phyloP scores from a whole-genome alignment of 75 land plant genomes.

The Sequoiadendron giganteum region DNA sequence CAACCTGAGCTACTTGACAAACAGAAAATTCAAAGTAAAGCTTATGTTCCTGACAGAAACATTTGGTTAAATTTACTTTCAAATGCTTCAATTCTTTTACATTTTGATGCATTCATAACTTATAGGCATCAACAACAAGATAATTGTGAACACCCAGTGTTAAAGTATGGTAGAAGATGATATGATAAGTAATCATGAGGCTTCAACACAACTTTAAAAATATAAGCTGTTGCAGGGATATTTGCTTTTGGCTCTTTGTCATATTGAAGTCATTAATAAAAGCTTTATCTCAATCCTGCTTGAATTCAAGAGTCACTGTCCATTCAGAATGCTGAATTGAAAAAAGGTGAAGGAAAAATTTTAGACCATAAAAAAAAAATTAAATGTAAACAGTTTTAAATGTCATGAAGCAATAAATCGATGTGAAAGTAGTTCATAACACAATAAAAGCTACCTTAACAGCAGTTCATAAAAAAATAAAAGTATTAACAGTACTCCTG shows the following conservation, averaged over 20 bases:
- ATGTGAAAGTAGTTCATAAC: not conserved
- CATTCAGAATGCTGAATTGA: not conserved
- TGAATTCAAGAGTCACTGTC: not conserved
- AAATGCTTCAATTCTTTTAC: not conserved
- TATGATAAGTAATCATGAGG: not conserved
- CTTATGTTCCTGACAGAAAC: not conserved
- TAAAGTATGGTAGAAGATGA: not conserved
- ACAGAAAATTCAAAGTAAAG: not conserved
- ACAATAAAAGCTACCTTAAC: too few relatives aligned
- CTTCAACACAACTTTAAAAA: not conserved
- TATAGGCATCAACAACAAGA: not conserved
- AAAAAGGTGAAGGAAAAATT: not conserved
- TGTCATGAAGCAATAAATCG: not conserved
- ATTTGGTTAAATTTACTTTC: not conserved
- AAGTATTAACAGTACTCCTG: not conserved
- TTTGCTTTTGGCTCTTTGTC: not conserved
- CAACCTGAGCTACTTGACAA: too few relatives aligned
- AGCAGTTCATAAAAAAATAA: not conserved
- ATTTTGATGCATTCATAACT: not conserved
- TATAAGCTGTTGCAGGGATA: too few relatives aligned
- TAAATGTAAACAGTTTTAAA: too few relatives aligned
- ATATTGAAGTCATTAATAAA: not conserved
- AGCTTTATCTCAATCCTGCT: not conserved
- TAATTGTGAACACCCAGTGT: not conserved
- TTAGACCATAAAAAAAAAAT: too few relatives aligned